Evolutionary conservation across 345 rosid genomes (phyloP).

Genomic region (Gynandropsis gynandra): DNA sequence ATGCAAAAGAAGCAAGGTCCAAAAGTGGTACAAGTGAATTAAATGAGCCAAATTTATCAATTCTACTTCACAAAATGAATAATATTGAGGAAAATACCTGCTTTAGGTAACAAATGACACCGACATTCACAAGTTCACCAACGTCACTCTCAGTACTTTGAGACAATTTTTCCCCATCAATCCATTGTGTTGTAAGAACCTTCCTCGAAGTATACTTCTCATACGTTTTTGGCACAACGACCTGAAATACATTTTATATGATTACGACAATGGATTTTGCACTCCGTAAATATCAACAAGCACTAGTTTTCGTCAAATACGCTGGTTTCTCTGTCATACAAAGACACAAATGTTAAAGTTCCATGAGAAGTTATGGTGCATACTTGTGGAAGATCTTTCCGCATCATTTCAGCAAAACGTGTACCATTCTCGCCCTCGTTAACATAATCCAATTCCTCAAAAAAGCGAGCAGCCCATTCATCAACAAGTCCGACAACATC

Average conservation of each 20-base stretch:
- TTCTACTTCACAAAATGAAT: slow-evolving; percentile 1
- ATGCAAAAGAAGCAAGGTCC: slow-evolving; percentile 11
- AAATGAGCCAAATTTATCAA: slow-evolving; percentile 1
- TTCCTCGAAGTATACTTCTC: slow-evolving; percentile 78
- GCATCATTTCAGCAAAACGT: slow-evolving; percentile 89
- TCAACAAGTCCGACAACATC: slow-evolving; percentile 97
- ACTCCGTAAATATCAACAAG: slow-evolving; percentile 3
- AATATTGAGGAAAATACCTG: slow-evolving; percentile 44
- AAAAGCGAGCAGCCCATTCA: slow-evolving; percentile 99
- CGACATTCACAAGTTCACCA: slow-evolving; percentile 90
- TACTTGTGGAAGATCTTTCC: slow-evolving; percentile 96
- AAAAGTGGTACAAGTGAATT: too few relatives aligned
- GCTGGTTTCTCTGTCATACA: not conserved
- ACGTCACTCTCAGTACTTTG: slow-evolving; percentile 96
- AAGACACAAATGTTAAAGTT: not conserved
- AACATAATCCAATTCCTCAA: slow-evolving; percentile 94
- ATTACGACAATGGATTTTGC: not conserved
- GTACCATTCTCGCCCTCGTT: slow-evolving; percentile 93
- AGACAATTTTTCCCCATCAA: slow-evolving; percentile 88
- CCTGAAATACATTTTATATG: slow-evolving; percentile 37
- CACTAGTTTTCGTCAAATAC: slow-evolving; percentile 7
- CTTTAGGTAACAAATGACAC: slow-evolving; percentile 94
- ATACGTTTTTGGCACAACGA: slow-evolving; percentile 81
- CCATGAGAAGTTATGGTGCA: slow-evolving; percentile 20
- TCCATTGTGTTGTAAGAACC: slow-evolving; percentile 88